Conservation (phyloP, 2,329 filamentous ascomycete species). For the Leptographium radiaticola region DNA sequence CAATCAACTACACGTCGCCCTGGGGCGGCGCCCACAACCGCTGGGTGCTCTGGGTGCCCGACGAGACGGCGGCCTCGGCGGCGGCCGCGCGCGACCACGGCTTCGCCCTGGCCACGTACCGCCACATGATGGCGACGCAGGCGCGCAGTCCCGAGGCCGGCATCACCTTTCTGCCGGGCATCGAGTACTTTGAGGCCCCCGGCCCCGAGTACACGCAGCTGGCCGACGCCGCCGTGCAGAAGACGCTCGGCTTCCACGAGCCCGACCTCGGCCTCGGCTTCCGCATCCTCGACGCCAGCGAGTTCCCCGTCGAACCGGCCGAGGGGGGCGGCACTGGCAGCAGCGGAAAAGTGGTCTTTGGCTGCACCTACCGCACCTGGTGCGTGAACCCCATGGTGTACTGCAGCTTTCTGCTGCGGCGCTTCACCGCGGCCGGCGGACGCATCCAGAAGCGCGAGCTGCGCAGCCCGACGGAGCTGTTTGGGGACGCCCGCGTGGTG, state of each 20-base stretch:
- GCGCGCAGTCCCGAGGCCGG: constrained; percentile 24
- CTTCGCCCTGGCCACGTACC: constrained; percentile 28
- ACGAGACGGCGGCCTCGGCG: constrained; percentile 13
- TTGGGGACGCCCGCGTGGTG: constrained; percentile 19
- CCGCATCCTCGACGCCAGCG: constrained; percentile 21
- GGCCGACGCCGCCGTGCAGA: constrained; percentile 16
- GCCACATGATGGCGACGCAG: constrained; percentile 24
- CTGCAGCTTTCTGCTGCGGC: constrained; percentile 31
- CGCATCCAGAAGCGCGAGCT: constrained; percentile 21
- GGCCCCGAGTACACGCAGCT: constrained; percentile 22
- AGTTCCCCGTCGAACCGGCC: not conserved
- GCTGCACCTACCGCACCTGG: constrained; percentile 39
- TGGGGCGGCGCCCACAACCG: constrained; percentile 46
- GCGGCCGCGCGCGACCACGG: constrained; percentile 26
- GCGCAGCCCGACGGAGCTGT: constrained; percentile 24
- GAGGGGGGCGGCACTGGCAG: not conserved
- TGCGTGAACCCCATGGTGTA: constrained; percentile 43
- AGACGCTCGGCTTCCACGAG: constrained; percentile 16
- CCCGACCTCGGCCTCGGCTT: constrained; percentile 25
- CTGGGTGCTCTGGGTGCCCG: constrained; percentile 28
- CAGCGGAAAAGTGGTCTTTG: constrained; percentile 23
- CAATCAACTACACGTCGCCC: constrained; percentile 41
- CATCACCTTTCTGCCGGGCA: constrained; percentile 32
- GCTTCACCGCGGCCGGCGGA: constrained; percentile 25
- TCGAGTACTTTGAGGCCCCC: constrained; percentile 39